Evolutionary conservation across 1,284 basidiomycete genomes (phyloP).

Genomic region (Retiboletus flavoniger): DNA sequence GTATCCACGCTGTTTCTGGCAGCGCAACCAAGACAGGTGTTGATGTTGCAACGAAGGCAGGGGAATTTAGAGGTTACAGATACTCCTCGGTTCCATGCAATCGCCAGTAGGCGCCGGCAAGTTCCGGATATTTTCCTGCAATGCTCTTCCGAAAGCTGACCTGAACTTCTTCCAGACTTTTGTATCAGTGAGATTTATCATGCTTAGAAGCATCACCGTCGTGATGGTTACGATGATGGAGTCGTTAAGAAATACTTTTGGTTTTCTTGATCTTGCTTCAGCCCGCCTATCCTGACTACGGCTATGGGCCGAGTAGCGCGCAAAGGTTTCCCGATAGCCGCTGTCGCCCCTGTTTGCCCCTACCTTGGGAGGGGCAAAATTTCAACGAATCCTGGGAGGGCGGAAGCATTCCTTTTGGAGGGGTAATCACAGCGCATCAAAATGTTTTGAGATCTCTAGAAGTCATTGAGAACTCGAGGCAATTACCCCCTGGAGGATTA

Average conservation of each 20-base stretch:
- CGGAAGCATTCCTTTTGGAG: slow-evolving; percentile 3
- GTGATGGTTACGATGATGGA: slow-evolving; percentile 32
- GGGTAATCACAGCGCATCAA: slow-evolving; percentile 4
- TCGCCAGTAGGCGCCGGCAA: slow-evolving; percentile 21
- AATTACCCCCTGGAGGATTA: slow-evolving; percentile 20
- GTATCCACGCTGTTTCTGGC: slow-evolving; percentile 2
- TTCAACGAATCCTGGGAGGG: slow-evolving; percentile 4
- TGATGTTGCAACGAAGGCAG: slow-evolving; percentile 26
- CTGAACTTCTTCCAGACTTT: slow-evolving; percentile 28
- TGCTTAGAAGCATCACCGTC: slow-evolving; percentile 24
- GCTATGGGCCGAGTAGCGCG: not conserved
- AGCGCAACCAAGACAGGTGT: slow-evolving; percentile 18
- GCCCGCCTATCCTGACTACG: not conserved
- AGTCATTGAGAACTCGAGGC: slow-evolving; percentile 18
- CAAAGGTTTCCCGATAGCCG: not conserved
- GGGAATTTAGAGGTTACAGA: slow-evolving; percentile 12
- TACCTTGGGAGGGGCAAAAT: not conserved
- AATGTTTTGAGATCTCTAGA: slow-evolving; percentile 13
- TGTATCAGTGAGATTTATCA: slow-evolving; percentile 30
- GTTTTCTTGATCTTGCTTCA: slow-evolving; percentile 4
- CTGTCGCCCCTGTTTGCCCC: not conserved
- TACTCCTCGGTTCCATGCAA: slow-evolving; percentile 21
- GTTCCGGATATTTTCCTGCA: slow-evolving; percentile 21
- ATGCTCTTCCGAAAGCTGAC: slow-evolving; percentile 14
- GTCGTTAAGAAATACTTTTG: slow-evolving; percentile 5